Evolutionary conservation across 2,329 filamentous ascomycete species (phyloP).

Genomic region (Pseudogymnoascus sp.): DNA sequence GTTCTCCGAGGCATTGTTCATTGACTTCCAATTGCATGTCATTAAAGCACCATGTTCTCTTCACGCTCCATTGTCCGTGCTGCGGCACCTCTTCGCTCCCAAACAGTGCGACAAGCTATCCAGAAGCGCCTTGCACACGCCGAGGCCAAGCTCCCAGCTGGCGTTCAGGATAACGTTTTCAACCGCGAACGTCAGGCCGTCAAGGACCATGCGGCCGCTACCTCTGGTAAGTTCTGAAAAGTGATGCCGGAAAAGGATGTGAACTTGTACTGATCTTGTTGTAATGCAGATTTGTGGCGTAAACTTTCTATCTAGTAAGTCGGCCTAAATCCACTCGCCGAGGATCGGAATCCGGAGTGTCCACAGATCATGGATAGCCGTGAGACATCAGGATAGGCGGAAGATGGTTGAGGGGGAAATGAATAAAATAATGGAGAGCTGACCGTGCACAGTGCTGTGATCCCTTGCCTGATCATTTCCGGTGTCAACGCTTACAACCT

Average conservation of each 20-base stretch:
- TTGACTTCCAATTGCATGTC: slow-evolving; percentile 6
- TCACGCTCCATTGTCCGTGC: slow-evolving; percentile 56
- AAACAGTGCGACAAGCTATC: slow-evolving; percentile 47
- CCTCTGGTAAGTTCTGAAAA: slow-evolving; percentile 60
- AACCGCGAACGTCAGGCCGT: slow-evolving; percentile 85
- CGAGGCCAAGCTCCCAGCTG: slow-evolving; percentile 34
- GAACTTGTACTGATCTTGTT: slow-evolving; percentile 29
- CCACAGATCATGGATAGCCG: background rate
- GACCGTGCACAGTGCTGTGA: slow-evolving; percentile 54
- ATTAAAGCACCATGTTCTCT: slow-evolving; percentile 51
- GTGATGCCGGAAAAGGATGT: background rate
- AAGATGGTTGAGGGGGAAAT: background rate
- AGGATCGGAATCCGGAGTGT: slow-evolving; percentile 3
- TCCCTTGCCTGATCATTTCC: slow-evolving; percentile 66
- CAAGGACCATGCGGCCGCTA: slow-evolving; percentile 80
- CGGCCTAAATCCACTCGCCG: slow-evolving; percentile 19
- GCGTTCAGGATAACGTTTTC: slow-evolving; percentile 79
- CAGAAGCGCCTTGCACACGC: slow-evolving; percentile 69
- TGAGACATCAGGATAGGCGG: background rate
- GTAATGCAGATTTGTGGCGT: slow-evolving; percentile 72
- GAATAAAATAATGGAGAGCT: slow-evolving; percentile 2
- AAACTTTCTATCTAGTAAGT: slow-evolving; percentile 94
- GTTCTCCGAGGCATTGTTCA: background rate
- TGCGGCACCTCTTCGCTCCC: slow-evolving; percentile 50
- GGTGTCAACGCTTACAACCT: slow-evolving; percentile 79